Percentiles rank a stretch among this genome's conserved stretches.
Evolutionary conservation across 1,284 basidiomycete genomes (phyloP).

Genomic region (Mycena citricolor): DNA sequence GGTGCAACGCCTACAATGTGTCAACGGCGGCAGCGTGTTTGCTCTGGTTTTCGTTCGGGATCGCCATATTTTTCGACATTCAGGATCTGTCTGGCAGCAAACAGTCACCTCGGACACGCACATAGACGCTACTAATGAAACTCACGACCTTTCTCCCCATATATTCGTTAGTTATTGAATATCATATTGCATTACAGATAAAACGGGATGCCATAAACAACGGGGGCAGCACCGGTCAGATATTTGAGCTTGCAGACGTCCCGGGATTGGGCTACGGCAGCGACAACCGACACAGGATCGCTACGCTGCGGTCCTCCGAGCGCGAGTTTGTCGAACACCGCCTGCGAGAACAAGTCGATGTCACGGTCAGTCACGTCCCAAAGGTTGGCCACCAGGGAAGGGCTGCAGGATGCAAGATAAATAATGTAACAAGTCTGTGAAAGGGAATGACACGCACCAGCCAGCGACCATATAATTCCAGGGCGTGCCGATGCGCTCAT

Average conservation of each 20-base stretch:
- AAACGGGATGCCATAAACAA: slow-evolving; percentile 94
- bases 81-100: slow-evolving; percentile 64
- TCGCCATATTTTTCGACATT: slow-evolving; percentile 62
- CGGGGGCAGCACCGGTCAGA: slow-evolving; percentile 92
- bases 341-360: slow-evolving; percentile 88
- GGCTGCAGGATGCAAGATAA: slow-evolving; percentile 47
- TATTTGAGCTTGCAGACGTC: slow-evolving; percentile 87
- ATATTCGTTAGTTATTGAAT: slow-evolving; percentile 9
- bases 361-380: slow-evolving; percentile 99
- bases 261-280: slow-evolving; percentile 81
- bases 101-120: slow-evolving; percentile 38
- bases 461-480: slow-evolving; percentile 95
- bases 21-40: slow-evolving; percentile 61
- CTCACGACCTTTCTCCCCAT: slow-evolving; percentile 8
- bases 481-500: slow-evolving; percentile 89
- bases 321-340: slow-evolving; percentile 76
- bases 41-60: slow-evolving; percentile 50
- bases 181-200: slow-evolving; percentile 49
- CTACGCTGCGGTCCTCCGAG: slow-evolving; percentile 44
- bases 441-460: slow-evolving; percentile 61
- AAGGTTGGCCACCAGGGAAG: slow-evolving; percentile 89
- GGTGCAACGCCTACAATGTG: slow-evolving; percentile 70
- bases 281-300: slow-evolving; percentile 54
- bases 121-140: slow-evolving; percentile 3
- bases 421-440: not conserved